Evolutionary conservation across 2,329 filamentous ascomycete species (phyloP), one percentile per base, ranked within the genome.

Genomic region (Talaromyces amestolkiae): DNA sequence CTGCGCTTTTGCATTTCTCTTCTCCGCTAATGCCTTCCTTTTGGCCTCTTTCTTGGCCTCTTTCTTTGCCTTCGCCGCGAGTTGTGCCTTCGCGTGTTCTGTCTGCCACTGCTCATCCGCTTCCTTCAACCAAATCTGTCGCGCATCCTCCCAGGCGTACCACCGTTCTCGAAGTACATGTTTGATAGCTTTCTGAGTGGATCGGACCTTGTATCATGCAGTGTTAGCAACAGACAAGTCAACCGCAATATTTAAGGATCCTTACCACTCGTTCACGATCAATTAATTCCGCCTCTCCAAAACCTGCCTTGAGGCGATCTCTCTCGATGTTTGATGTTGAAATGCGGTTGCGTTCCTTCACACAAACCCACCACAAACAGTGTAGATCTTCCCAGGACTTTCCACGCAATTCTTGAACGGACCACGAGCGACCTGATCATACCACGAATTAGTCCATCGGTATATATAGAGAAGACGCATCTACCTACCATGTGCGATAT

Each of bases 381-480:
- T 98, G 93, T 72, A 99, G 81, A 77, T 98, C 93, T 68, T 97
- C 92, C 91, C 93, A 99, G 68, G 90, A 92, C 81, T 97, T 97
- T 68, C 86, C 84, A 68, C 93, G 86, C 73, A 99, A 83, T 81
- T 99, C 95, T 79, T 92, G 87, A 8, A 91, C 88, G 11, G 85
- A 88, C 95, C 95, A 99, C 33, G 87, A 83, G 63, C 95, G 87
- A 17, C 95, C 85, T 88, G 68, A 47, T 56, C 10, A 53, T 22
- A 22, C 13, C 31, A 60, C 24, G 53, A 8, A 47, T 65, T 45
- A 65, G 17, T 45, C 19, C 8, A 53, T 33, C 43, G 53, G 24
- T 49, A 72, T 43, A 11, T 73, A 69, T 63, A 56, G 58, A 58
- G 1, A 45, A 51, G 17, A n/a, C 39, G 35, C 35, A 19, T 47